phyloP scores from a whole-genome alignment of 1,139 yeast species.

The Taphrina sp. region DNA sequence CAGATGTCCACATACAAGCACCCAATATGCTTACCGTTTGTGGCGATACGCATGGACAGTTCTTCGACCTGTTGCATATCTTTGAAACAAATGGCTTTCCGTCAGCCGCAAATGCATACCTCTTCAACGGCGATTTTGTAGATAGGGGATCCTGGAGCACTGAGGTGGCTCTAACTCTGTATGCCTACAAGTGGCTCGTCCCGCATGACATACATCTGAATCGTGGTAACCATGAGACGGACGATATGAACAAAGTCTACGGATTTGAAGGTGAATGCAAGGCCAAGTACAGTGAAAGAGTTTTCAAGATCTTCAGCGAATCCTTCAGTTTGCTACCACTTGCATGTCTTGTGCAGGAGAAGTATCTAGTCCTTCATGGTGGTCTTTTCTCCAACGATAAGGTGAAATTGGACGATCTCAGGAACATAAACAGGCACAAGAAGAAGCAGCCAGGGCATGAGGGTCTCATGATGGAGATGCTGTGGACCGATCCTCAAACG shows the following conservation, averaged over 20 bases:
- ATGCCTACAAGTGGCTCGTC: conserved; percentile 70
- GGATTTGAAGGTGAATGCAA: conserved; percentile 97
- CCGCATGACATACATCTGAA: conserved; percentile 75
- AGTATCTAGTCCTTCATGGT: conserved; percentile 90
- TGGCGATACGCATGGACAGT: conserved; percentile 98
- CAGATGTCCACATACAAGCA: conserved; percentile 58
- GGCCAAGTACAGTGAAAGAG: conserved; percentile 75
- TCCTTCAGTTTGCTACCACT: conserved; percentile 84
- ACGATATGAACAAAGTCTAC: conserved; percentile 93
- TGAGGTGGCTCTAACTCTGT: conserved; percentile 83
- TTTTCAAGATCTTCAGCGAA: conserved; percentile 83
- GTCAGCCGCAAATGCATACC: conserved; percentile 62
- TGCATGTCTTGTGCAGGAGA: conserved; percentile 73
- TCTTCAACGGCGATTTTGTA: conserved; percentile 96
- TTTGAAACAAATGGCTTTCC: conserved; percentile 74
- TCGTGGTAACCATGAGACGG: conserved; percentile 96
- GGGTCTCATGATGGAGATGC: conserved; percentile 91
- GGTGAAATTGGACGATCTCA: conserved; percentile 70
- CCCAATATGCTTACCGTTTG: conserved; percentile 66
- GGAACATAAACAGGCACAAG: conserved; percentile 62
- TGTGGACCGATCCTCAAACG: conserved; percentile 96
- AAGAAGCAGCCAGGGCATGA: conserved; percentile 83
- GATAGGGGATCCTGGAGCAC: conserved; percentile 99
- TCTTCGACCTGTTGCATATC: conserved; percentile 78
- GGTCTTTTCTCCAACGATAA: conserved; percentile 82